These are phyloP conservation scores for Daldinia grandis DNA, from an alignment of 495 filamentous ascomycete genomes.

Conservation along the genomic window DNA sequence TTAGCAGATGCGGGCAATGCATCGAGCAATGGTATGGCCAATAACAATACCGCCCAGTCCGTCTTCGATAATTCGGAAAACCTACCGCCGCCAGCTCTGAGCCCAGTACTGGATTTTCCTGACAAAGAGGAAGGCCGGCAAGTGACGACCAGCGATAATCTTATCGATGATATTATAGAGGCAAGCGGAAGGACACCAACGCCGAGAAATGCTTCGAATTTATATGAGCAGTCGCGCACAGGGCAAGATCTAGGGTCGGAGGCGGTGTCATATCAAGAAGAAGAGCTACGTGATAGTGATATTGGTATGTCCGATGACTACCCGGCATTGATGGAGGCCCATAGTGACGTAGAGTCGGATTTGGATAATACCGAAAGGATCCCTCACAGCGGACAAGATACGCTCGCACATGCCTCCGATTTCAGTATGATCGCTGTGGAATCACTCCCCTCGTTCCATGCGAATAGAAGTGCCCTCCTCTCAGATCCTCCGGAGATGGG, in stretches of 20 bases:
- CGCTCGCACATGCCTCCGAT: constrained; percentile 54
- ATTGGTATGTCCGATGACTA: constrained; percentile 27
- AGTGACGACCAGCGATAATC: constrained; percentile 42
- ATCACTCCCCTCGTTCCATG: constrained; percentile 54
- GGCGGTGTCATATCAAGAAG: constrained; percentile 27
- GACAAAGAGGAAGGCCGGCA: constrained; percentile 11
- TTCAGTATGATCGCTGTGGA: constrained; percentile 61
- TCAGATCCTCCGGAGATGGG: constrained; percentile 50
- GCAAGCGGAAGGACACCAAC: constrained; percentile 23
- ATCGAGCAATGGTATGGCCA: constrained; percentile 8
- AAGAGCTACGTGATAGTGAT: constrained; percentile 24
- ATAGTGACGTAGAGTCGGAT: constrained; percentile 42
- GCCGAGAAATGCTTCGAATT: constrained; percentile 17
- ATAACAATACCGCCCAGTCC: neutral
- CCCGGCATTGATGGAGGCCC: constrained; percentile 36
- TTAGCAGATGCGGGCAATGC: constrained; percentile 26
- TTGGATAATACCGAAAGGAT: constrained; percentile 23
- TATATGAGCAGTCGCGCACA: neutral
- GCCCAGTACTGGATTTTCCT: neutral
- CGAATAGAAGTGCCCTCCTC: constrained; percentile 45
- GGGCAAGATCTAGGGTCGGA: constrained; percentile 12
- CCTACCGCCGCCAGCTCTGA: neutral
- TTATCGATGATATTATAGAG: constrained; percentile 25
- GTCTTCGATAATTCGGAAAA: constrained; percentile 3
- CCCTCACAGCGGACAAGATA: constrained; percentile 48